Evolutionary conservation across 352 stramenopile species (phyloP), one percentile per base, ranked within the genome.

Genomic region (Pythium brassicae): DNA sequence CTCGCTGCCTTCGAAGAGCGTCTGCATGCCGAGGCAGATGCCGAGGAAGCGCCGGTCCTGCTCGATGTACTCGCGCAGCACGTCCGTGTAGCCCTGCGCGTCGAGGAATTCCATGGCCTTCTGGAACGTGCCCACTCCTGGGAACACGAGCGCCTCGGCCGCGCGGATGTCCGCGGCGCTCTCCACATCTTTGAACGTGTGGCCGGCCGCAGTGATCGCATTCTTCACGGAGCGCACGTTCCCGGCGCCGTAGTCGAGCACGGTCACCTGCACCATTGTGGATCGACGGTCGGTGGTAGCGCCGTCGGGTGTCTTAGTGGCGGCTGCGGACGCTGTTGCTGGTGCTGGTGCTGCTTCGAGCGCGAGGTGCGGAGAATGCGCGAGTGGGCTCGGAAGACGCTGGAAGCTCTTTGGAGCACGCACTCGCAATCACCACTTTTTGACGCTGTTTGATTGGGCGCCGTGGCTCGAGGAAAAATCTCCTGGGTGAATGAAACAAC

Each of bases 11-110:
- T 99, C 96, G 61, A 99, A 99, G 11, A 99, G 74, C 20, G 94
- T 98, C 69, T 99, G 97, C 96, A 99, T 98, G 23, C 97, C 97
- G 1, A 99, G 66, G 73, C 97, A 99, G 55, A 99, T 99, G 49
- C 96, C 97, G 37, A 99, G 70, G 76, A 98, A 99, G 17, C 92
- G 94, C 17, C 97, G 76, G 64, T 93, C 69, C 25, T 79, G 65
- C 35, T 58, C 29, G 19, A 94, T 66, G 63, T 99, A 99, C 29
- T 86, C 76, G 29, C 79, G 72, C 12, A 99, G 77, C 46, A 95
- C 76, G 27, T 84, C 76, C 25, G 94, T 80, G 59, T 96, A 98
- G 47, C 84, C 91, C 49, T 87, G 89, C 8, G 73, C 63, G 37
- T 92, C 80, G 9, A 99, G 81, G 34, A 97, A 96, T 46, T 89